Evolutionary conservation across 257 asterid genomes (phyloP), one percentile per base, ranked within the genome.

Genomic region (Jaltomata sinuosa): DNA sequence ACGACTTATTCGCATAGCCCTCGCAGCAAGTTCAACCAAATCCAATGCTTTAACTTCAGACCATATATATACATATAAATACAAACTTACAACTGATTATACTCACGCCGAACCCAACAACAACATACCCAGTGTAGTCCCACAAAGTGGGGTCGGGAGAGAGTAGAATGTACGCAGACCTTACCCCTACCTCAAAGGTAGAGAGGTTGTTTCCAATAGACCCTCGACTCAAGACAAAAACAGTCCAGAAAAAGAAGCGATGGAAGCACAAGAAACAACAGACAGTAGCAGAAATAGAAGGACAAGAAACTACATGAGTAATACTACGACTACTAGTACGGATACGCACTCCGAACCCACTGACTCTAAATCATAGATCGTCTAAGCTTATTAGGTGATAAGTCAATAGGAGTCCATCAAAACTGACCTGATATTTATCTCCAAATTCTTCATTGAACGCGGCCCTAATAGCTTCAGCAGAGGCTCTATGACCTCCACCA

Each of bases 401-500:
- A 68, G 49, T 68, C 49, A 68, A 68, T 34, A 34, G 27, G 4
- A 34, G 29, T 68, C 76, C 47, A 67, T 68, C 8, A 42, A 45
- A 50, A 67, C 81, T 14, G 19, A 97, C 99, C 99, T 95, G 97
- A 79, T 97, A 97, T 21, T 93, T 92, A 34, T 97, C 98, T 81
- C 98, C 98, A 84, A 84, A 97, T 85, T 94, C 95, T 86, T 95
- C 97, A 79, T 38, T 84, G 79, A 95, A 97, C 80, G 99, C 96
- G n/a, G 97, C 90, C 90, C 85, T 97, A 87, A 97, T 97, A 68
- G 99, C 99, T 92, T 97, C 99, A 3, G 99, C 99, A 22, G 99
- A 97, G 76, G 99, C 99, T 91, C 99, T 88, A 82, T 97, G 99
- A 53, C 99, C 99, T 19, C 99, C 99, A 61, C 98, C 99, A 16